Evolutionary conservation across 306 rosid genomes (phyloP), one percentile per base, ranked within the genome.

Genomic region (Fagus crenata): DNA sequence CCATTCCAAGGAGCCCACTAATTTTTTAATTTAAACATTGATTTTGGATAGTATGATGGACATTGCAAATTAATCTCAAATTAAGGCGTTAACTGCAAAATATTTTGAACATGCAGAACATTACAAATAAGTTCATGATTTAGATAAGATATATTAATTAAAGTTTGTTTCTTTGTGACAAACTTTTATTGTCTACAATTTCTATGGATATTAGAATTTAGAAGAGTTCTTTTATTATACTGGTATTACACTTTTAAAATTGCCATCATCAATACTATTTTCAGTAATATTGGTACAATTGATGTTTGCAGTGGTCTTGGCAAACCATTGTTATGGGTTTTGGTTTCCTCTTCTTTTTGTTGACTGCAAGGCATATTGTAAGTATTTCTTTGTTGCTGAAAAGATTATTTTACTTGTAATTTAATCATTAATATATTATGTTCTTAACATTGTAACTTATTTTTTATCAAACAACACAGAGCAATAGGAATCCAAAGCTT

Each of bases 231-330:
- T 43, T 81, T 22, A 22, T 22, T n/a, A 12, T 60, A 32, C n/a
- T 60, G 7, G 33, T 60, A 60, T 63, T 35, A 5, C 9, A 33
- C 49, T 60, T 9, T n/a, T n/a, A 4, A 32, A 33, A 36, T 32
- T 77, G 46, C 9, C 43, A 8, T 69, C 60, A 7, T 15, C 70
- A 43, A 1, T 55, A 42, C 7, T 54, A 35, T n/a, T 32, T 56
- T 40, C 7, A 58, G 5, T 79, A 71, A 61, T 31, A 35, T 18
- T 32, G 58, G 69, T 81, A 37, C 59, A 39, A 37, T 60, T 69
- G 68, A 28, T 86, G 75, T 9, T 46, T 86, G 89, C 96, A 96
- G 98, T 96, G 99, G 99, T 90, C 96, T 72, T 89, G 96, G 97
- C 93, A 91, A 88, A 92, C 97, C 8, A 83, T 96, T 76, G 39